Evolutionary conservation across 2,329 filamentous ascomycete genomes (phyloP).

Genomic region (Teratosphaeria nubilosa): DNA sequence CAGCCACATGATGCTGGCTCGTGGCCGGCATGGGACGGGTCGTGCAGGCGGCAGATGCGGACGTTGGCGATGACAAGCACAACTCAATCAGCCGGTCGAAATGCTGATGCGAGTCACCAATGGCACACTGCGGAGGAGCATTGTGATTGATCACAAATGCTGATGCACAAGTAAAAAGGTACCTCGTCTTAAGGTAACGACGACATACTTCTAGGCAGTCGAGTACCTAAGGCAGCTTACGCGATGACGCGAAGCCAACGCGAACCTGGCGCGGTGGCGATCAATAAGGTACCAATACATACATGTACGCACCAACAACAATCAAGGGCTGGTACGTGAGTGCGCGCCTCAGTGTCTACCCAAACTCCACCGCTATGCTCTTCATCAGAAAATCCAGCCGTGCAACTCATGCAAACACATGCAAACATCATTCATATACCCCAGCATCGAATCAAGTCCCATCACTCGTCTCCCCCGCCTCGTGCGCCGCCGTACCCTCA

Average conservation of each 20-base stretch:
- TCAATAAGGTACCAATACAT: too few relatives aligned
- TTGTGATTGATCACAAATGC: too few relatives aligned
- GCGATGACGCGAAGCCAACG: too few relatives aligned
- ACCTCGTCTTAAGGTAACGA: too few relatives aligned
- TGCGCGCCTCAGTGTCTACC: not conserved
- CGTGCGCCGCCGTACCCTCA: not conserved
- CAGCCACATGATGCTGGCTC: constrained; percentile 37
- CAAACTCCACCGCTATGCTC: not conserved
- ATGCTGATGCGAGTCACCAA: too few relatives aligned
- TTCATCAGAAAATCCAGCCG: not conserved
- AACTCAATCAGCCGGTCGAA: not conserved
- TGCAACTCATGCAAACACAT: not conserved
- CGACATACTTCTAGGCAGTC: too few relatives aligned
- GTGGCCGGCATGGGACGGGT: not conserved
- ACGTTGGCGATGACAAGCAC: not conserved
- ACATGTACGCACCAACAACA: too few relatives aligned
- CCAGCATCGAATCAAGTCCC: not conserved
- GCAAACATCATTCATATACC: not conserved
- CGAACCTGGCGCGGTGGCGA: too few relatives aligned
- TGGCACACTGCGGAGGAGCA: too few relatives aligned
- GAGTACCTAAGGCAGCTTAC: too few relatives aligned
- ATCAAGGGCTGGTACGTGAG: not conserved
- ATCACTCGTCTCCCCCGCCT: not conserved
- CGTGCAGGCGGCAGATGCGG: not conserved
- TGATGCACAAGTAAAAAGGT: too few relatives aligned